Percentiles rank a stretch among this genome's conserved stretches.
Evolutionary conservation across 352 stramenopile genomes (phyloP).

Genomic region (Hyaloperonospora brassicae): DNA sequence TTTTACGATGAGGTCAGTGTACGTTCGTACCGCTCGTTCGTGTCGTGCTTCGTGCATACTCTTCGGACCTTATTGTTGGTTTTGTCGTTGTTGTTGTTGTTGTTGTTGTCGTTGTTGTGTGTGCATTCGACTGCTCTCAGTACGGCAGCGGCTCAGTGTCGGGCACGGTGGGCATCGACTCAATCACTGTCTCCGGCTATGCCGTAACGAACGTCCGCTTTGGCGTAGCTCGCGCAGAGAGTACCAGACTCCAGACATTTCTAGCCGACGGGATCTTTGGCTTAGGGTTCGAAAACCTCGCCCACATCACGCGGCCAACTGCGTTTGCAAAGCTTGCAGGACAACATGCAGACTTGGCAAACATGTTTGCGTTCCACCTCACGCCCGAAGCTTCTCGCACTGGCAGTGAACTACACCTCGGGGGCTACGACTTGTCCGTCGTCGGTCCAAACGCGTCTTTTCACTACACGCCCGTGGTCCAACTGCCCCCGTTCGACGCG

Average conservation of each 20-base stretch:
- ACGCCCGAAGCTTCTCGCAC: slow-evolving; percentile 61
- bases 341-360: slow-evolving; percentile 60
- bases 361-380: slow-evolving; percentile 87
- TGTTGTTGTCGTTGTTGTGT: too few relatives aligned
- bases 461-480: slow-evolving; percentile 83
- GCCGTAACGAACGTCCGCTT: slow-evolving; percentile 70
- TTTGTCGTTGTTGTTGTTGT: too few relatives aligned
- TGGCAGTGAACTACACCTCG: slow-evolving; percentile 76
- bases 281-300: slow-evolving; percentile 77
- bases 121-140: slow-evolving; percentile 9
- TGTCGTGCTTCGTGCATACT: background rate
- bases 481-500: slow-evolving; percentile 64
- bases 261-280: slow-evolving; percentile 85
- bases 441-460: slow-evolving; percentile 77
- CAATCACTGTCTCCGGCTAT: slow-evolving; percentile 58
- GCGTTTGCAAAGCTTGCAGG: slow-evolving; percentile 61
- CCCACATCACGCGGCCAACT: slow-evolving; percentile 80
- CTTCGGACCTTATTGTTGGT: too few relatives aligned
- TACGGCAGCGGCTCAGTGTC: slow-evolving; percentile 77
- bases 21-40: background rate
- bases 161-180: slow-evolving; percentile 72
- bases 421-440: slow-evolving; percentile 76
- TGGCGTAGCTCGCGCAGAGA: slow-evolving; percentile 61
- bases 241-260: slow-evolving; percentile 66
- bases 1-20: slow-evolving; percentile 54